Base-by-base conservation (phyloP, 306 rosid species). In the Lathyrus tuberosus region DNA sequence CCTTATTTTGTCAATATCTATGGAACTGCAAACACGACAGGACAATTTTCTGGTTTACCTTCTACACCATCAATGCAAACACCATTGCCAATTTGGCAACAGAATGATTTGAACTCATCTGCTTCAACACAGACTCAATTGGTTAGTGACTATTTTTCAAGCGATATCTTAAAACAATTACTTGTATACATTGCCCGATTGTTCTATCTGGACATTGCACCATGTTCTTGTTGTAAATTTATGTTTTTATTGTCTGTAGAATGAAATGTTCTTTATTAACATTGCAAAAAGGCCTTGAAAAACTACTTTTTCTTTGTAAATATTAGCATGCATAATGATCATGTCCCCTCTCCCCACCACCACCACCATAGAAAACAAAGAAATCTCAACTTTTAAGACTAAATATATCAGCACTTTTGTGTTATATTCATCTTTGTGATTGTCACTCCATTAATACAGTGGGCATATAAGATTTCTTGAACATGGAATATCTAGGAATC, bases 61-160 rank as follows among this genome's bases (percentile, higher is more conserved):
- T 86, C 91, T 64, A 68, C 89, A 2, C 85, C 81, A 57, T 65
- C 89, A 73, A 72, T 82, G 12, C 87, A 84, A 71, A 84, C 88
- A 51, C 79, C 83, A 53, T 84, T 5, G 62, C 87, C 92, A 31
- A 72, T 78, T 72, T 74, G 79, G 77, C 81, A 82, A 49, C 84
- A 87, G 15, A 84, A 77, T 78, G 85, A 81, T 57, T 66, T 87
- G 65, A 81, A 82, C 48, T 78, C 96, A 57, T 83, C 53, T 67
- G 51, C 86, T 33, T 81, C 91, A 41, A 74, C 80, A 11, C 81
- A 86, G 58, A 85, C 82, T 81, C 85, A 84, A 72, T 30, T 84
- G 93, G 96, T 89, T 15, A 65, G 91, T 43, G 48, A 33, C 10
- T 17, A 10, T 16, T 48, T 5, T 43, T 57, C 37, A 7, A 12